Conservation (phyloP, 148 eudicot genomes). For the Camellia lanceoleosa region DNA sequence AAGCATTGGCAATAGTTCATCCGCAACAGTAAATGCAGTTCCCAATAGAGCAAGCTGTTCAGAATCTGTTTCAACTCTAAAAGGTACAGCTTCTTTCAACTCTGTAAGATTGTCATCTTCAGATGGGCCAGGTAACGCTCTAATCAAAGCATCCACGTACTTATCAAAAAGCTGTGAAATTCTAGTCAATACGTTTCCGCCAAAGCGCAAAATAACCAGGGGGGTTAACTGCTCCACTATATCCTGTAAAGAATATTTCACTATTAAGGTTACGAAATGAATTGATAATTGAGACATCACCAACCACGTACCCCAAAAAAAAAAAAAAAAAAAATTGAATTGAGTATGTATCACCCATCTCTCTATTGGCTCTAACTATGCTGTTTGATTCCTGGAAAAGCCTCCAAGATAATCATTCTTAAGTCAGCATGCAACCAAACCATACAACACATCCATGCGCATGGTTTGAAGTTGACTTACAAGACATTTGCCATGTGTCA, state of each 20-base stretch:
- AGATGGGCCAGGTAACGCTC: slow-evolving; percentile 76
- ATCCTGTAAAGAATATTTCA: slow-evolving; percentile 50
- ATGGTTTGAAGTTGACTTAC: neutral
- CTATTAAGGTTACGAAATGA: neutral
- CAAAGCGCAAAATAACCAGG: slow-evolving; percentile 67
- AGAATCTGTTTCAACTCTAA: slow-evolving; percentile 88
- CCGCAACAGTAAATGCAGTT: slow-evolving; percentile 81
- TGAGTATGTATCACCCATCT: neutral
- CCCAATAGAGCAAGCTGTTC: slow-evolving; percentile 92
- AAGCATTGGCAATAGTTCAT: slow-evolving; percentile 86
- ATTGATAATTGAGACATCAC: neutral
- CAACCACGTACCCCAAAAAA: neutral
- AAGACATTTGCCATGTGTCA: neutral
- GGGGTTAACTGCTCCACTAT: slow-evolving; percentile 76
- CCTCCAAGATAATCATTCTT: neutral
- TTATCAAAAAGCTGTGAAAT: slow-evolving; percentile 74
- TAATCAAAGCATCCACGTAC: slow-evolving; percentile 76
- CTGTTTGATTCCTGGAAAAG: neutral
- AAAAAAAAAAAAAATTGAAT: neutral
- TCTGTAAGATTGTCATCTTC: slow-evolving; percentile 88
- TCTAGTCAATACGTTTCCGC: slow-evolving; percentile 71
- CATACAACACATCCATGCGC: neutral
- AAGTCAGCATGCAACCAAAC: slow-evolving; percentile 6
- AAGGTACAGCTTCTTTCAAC: slow-evolving; percentile 69
- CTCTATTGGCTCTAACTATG: neutral